A percentile compares a stretch with the other conserved stretches of the same genome.
phyloP scores from a whole-genome alignment of 176 grass and related monocot species.

The Phyllostachys edulis region DNA sequence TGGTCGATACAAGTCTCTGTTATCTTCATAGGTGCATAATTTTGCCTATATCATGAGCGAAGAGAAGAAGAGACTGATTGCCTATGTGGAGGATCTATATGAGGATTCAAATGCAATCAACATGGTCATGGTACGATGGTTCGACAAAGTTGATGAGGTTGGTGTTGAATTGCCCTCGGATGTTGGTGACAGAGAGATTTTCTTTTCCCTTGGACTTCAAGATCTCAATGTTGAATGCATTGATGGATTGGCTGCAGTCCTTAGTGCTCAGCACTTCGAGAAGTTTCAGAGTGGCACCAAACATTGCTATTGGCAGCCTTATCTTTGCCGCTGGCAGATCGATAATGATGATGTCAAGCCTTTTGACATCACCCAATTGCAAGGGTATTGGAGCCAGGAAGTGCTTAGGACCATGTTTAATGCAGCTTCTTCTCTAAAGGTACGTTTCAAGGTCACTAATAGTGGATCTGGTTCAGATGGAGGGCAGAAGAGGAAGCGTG shows the following conservation, averaged over 20 bases:
- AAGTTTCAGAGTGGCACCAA: constrained; percentile 54
- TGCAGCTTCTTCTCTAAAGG: constrained; percentile 60
- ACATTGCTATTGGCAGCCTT: constrained; percentile 54
- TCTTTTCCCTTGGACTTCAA: constrained; percentile 83
- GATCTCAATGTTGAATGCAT: constrained; percentile 95
- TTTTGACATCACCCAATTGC: constrained; percentile 75
- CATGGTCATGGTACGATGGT: constrained; percentile 85
- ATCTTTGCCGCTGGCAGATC: constrained; percentile 62
- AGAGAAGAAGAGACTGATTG: constrained; percentile 76
- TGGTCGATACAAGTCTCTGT: constrained; percentile 20
- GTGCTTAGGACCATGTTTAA: constrained; percentile 64
- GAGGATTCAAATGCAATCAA: constrained; percentile 68
- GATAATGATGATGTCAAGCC: constrained; percentile 66
- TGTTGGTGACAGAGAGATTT: constrained; percentile 67
- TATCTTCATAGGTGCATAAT: constrained; percentile 66
- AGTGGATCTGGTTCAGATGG: constrained; percentile 37
- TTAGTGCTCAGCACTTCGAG: constrained; percentile 77
- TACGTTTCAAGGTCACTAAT: constrained; percentile 70
- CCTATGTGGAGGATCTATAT: constrained; percentile 93
- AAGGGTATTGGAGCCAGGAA: constrained; percentile 96
- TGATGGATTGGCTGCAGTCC: constrained; percentile 79
- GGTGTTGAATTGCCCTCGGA: constrained; percentile 54
- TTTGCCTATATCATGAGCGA: constrained; percentile 88
- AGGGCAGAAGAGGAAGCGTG: constrained; percentile 52
- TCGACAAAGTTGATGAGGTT: constrained; percentile 87